Evolutionary conservation across 805 yeast genomes (phyloP).

Genomic region (Wickerhamiella cacticola): DNA sequence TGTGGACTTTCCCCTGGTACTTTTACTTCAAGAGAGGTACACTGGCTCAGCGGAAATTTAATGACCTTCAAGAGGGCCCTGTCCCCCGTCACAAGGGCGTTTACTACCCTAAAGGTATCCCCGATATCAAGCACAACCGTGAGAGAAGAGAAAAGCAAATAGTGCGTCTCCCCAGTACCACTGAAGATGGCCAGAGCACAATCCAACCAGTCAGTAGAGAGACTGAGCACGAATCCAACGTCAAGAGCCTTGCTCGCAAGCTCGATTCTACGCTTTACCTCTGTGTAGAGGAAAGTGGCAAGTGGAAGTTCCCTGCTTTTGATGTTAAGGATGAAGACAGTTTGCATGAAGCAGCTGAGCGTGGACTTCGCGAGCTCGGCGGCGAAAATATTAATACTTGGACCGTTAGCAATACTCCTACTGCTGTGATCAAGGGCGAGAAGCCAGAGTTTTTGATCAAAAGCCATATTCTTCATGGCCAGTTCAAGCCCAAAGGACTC

Average conservation of each 20-base stretch:
- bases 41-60: constrained; percentile 67
- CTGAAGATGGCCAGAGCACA: constrained; percentile 33
- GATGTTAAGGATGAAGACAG: constrained; percentile 30
- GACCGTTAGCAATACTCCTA: constrained; percentile 84
- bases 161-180: constrained; percentile 57
- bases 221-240: constrained; percentile 73
- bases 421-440: constrained; percentile 45
- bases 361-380: constrained; percentile 58
- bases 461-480: constrained; percentile 80
- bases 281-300: constrained; percentile 37
- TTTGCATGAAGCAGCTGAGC: constrained; percentile 62
- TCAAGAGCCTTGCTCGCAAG: constrained; percentile 61
- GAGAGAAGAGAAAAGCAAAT: constrained; percentile 77
- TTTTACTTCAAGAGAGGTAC: constrained; percentile 86
- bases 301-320: constrained; percentile 79
- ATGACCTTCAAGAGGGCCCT: constrained; percentile 65
- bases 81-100: constrained; percentile 59
- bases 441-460: constrained; percentile 61
- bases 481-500: constrained; percentile 37
- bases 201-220: constrained; percentile 56
- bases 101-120: constrained; percentile 71
- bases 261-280: constrained; percentile 72
- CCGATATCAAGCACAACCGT: constrained; percentile 77
- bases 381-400: constrained; percentile 71
- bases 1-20: constrained; percentile 97